A percentile compares a stretch with the other conserved stretches of the same genome.
These are phyloP conservation scores for Tolypocladium endophyticum DNA, from an alignment of 2,329 filamentous ascomycete genomes.

Conservation along the genomic window DNA sequence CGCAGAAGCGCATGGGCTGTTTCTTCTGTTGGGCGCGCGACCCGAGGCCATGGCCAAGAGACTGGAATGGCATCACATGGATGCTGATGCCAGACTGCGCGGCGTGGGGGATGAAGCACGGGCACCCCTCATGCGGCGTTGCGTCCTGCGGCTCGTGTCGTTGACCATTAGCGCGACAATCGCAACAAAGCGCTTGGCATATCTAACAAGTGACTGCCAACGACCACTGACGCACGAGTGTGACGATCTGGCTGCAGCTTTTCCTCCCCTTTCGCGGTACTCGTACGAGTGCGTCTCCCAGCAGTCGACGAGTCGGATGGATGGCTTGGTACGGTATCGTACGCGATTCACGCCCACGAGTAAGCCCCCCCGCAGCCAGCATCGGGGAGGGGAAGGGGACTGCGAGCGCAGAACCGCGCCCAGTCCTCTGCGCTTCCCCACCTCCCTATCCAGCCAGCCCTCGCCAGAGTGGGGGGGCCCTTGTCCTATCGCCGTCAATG, in stretches of 20 bases:
- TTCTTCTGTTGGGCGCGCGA: too few relatives aligned
- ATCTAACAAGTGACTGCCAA: too few relatives aligned
- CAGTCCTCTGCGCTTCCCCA: not conserved
- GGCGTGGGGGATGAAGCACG: not conserved
- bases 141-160: not conserved
- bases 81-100: not conserved
- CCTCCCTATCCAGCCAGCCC: not conserved
- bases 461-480: too few relatives aligned
- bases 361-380: not conserved
- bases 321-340: too few relatives aligned
- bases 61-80: not conserved
- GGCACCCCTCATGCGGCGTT: not conserved
- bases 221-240: too few relatives aligned
- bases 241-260: too few relatives aligned
- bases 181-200: not conserved
- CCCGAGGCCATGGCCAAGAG: not conserved
- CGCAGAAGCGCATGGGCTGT: not conserved
- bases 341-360: too few relatives aligned
- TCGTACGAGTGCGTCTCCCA: too few relatives aligned
- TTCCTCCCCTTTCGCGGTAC: too few relatives aligned
- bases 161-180: not conserved
- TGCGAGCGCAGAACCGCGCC: constrained; percentile 7
- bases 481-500: not conserved
- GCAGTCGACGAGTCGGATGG: too few relatives aligned
- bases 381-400: not conserved